Base-by-base conservation (phyloP, 2,329 filamentous ascomycete species). In the Fusarium fujikuroi region DNA sequence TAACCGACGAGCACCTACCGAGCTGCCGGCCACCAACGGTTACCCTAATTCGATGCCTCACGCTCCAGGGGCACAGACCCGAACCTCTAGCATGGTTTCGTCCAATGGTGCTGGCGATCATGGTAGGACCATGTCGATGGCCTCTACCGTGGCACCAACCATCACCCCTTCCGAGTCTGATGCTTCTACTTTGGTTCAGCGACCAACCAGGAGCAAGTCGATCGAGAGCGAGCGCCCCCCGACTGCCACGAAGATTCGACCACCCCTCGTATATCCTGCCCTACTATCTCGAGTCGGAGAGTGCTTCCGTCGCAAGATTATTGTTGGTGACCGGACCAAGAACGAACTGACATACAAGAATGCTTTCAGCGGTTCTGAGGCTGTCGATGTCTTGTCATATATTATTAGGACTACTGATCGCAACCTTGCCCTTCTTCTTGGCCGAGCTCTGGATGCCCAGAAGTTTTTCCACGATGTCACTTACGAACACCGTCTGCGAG, bases 401-500 rank as follows among this genome's bases (percentile, higher is more conserved):
- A 98, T 99, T 75, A 98, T 99, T 82, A 93, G 97, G 79, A 99
- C 96, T 3, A 97, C 94, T 2, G 96, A 99, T 83, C 91, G 96
- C 66, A 99, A 99, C 80, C 86, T 99, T 69, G 96, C 96, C 16
- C 86, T 99, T 54, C 89, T 99, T 15, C 86, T 99, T 21, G 96
- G 96, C 70, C 90, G 96, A 80, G 95, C 96, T 46, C 85, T 99
- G 69, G 96, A 99, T 83, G 96, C 96, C 30, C 96, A 99, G 80
- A 98, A 98, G 81, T 98, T 97, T 85, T 99, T 99, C 81, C 96
- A 99, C 84, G 96, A 99, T 87, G 96, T 98, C 57, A 98, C 95
- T 2, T 99, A 99, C 82, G 95, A 98, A 77, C 96, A 99, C 82
- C 90, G 96, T 53, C 85, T 99, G 77, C 93, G 96, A 82, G 96